Conservation (phyloP, 2,329 filamentous ascomycete genomes). For the Parastagonospora nodorum region DNA sequence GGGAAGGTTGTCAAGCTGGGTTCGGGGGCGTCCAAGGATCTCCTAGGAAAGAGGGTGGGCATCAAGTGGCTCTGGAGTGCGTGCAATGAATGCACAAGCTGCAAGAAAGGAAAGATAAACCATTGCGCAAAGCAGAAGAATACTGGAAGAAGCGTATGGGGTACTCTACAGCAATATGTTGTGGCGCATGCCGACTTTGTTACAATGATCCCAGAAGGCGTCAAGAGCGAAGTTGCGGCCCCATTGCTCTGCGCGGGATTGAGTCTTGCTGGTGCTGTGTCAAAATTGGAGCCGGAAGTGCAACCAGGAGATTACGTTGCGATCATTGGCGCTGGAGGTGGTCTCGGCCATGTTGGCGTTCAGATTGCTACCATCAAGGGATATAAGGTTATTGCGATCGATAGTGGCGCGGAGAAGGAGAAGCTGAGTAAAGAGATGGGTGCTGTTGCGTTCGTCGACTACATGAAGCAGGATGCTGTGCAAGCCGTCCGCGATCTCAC, state of each 20-base stretch:
- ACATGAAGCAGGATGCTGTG: constrained; percentile 58
- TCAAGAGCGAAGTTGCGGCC: constrained; percentile 43
- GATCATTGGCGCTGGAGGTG: constrained; percentile 83
- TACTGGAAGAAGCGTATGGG: constrained; percentile 46
- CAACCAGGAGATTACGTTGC: constrained; percentile 76
- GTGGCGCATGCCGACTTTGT: constrained; percentile 42
- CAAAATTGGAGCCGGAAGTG: constrained; percentile 78
- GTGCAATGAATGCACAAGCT: constrained; percentile 47
- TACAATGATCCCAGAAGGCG: constrained; percentile 41
- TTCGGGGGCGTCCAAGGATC: constrained; percentile 14
- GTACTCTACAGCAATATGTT: constrained; percentile 44
- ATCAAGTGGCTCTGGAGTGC: constrained; percentile 55
- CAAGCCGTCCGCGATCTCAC: constrained; percentile 48
- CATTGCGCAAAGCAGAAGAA: constrained; percentile 52
- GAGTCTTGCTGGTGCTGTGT: constrained; percentile 78
- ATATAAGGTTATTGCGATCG: constrained; percentile 79
- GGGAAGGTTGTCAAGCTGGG: constrained; percentile 50
- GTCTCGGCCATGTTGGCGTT: constrained; percentile 76
- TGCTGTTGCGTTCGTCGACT: constrained; percentile 77
- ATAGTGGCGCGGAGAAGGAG: constrained; percentile 80
- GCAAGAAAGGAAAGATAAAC: constrained; percentile 44
- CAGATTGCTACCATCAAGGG: constrained; percentile 89
- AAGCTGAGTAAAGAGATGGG: constrained; percentile 72
- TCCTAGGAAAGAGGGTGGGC: constrained; percentile 48
- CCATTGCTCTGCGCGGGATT: constrained; percentile 44